Base-by-base conservation (phyloP, 441 rosid genomes). In the Kokia cookei region DNA sequence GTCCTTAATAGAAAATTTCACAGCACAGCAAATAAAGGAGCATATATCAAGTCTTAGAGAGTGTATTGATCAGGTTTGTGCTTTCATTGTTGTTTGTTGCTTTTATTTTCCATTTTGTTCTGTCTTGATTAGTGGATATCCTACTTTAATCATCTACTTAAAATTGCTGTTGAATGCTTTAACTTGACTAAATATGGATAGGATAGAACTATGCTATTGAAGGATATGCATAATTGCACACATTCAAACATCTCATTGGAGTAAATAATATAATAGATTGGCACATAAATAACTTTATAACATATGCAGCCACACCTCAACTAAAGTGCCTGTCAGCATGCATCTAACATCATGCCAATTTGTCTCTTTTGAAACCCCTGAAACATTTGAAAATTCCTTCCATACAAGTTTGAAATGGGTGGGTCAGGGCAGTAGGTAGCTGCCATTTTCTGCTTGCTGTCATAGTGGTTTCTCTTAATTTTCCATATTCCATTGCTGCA, bases 1-100 rank as follows among this genome's bases (percentile, higher is more conserved):
- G 42, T 91, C 93, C 59, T 64, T 90, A 66, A 67, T 80, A 32
- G 98, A 93, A 72, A 76, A 69, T 78, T 84, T 90, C 81, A 84
- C 90, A 7, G 83, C 77, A 68, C 86, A 83, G 63, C 86, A 88
- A 71, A 83, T 93, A 78, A 76, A 75, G 77, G 80, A 82, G 73
- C 94, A 91, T 70, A 50, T 93, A 58, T 77, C 82, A 76, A 84
- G 91, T 79, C 90, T 93, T 42, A 74, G 65, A 69, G 79, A 61
- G 67, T 69, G 61, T 53, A 73, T 73, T 69, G 62, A 71, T 53
- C 84, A 83, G 92, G 96, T 93, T 76, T 76, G 81, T 72, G 51
- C 71, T 68, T 54, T 54, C 26, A 47, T 29, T 65, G 0, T 73
- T 76, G 14, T 61, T 58, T 70, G 29, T 74, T 73, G 62, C 17